phyloP scores from a whole-genome alignment of 1,284 basidiomycete species.

The Apiotrichum gracile region DNA sequence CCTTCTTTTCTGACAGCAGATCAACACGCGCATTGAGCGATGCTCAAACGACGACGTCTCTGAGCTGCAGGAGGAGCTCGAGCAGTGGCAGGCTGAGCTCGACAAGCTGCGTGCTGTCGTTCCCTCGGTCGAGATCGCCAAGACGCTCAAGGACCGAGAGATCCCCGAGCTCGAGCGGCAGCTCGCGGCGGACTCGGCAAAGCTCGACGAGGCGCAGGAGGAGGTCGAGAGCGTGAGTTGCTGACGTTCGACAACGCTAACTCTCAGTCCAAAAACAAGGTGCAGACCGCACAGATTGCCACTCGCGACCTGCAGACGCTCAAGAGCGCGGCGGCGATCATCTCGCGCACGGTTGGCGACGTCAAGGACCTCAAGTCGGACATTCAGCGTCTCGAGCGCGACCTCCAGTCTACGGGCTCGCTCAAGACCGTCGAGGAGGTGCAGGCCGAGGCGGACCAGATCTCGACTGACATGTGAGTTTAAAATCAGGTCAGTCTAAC shows the following conservation, averaged over 20 bases:
- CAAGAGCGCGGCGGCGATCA: slow-evolving; percentile 59
- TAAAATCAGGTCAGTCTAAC: too few species aligned
- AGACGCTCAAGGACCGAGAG: slow-evolving; percentile 56
- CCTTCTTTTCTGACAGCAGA: slow-evolving; percentile 36
- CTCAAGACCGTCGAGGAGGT: slow-evolving; percentile 78
- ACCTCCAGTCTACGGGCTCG: slow-evolving; percentile 65
- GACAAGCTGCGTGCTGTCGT: slow-evolving; percentile 56
- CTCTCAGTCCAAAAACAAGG: slow-evolving; percentile 26
- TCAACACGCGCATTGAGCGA: slow-evolving; percentile 47
- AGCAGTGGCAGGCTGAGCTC: slow-evolving; percentile 60
- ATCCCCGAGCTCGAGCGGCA: slow-evolving; percentile 63
- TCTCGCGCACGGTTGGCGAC: slow-evolving; percentile 62
- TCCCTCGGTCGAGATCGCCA: slow-evolving; percentile 48
- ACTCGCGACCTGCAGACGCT: slow-evolving; percentile 59
- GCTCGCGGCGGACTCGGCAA: slow-evolving; percentile 56
- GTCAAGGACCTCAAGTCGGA: slow-evolving; percentile 61
- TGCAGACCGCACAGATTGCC: slow-evolving; percentile 39
- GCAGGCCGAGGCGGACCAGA: slow-evolving; percentile 62
- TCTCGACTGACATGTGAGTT: slow-evolving; percentile 63
- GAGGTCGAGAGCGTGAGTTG: slow-evolving; percentile 53
- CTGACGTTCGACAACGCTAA: not conserved
- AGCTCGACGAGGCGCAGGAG: slow-evolving; percentile 53
- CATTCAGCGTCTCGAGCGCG: slow-evolving; percentile 60
- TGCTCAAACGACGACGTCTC: slow-evolving; percentile 23
- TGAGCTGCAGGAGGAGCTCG: slow-evolving; percentile 52